Conservation (phyloP, 768 basidiomycete species). For the Russula lepida region DNA sequence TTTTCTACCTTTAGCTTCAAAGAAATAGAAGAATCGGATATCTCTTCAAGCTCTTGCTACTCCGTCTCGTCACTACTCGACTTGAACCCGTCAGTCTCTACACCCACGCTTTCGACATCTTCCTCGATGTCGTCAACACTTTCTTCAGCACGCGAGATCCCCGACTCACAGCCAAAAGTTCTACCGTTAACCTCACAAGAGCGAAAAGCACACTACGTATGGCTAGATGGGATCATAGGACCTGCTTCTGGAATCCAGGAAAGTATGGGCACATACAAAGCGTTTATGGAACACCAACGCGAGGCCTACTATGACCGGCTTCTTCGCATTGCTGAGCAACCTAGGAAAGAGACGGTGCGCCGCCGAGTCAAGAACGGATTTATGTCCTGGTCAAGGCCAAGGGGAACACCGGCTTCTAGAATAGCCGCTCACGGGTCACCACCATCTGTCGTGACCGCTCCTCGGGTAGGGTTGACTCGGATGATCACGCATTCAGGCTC, state of each 20-base stretch:
- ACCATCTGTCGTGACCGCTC: not conserved
- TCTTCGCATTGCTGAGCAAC: constrained; percentile 1
- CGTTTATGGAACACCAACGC: constrained; percentile 42
- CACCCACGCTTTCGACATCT: not conserved
- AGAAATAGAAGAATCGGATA: not conserved
- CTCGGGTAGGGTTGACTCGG: not conserved
- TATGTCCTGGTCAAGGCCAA: not conserved
- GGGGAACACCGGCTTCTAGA: not conserved
- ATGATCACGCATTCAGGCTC: not conserved
- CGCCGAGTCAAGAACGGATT: not conserved
- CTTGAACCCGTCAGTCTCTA: constrained; percentile 7
- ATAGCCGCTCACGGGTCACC: not conserved
- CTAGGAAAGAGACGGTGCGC: not conserved
- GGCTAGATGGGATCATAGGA: constrained; percentile 42
- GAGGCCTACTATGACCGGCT: constrained; percentile 42
- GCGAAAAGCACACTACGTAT: constrained; percentile 43
- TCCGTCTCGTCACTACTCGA: constrained; percentile 22
- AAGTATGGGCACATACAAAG: constrained; percentile 43
- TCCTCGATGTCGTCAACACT: constrained; percentile 6
- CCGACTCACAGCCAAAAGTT: constrained; percentile 1
- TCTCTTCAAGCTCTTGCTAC: constrained; percentile 1
- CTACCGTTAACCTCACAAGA: constrained; percentile 28
- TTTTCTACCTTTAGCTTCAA: constrained; percentile 2
- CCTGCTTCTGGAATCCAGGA: constrained; percentile 41
- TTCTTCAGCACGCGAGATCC: constrained; percentile 12